These are phyloP conservation scores for Malus orientalis DNA, from an alignment of 306 rosid species.

Conservation along the genomic window DNA sequence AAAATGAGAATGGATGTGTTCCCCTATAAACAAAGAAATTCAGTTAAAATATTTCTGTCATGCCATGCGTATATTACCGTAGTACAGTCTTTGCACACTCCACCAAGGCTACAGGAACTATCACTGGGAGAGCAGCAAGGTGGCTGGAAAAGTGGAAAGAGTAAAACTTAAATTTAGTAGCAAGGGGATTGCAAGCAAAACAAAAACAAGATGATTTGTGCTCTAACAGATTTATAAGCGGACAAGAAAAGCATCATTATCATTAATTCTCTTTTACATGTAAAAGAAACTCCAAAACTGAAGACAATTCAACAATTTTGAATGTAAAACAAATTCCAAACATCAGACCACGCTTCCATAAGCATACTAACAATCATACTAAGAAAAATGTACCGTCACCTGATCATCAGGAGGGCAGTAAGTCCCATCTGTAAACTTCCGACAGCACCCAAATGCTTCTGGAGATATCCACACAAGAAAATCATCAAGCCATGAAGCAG, in stretches of 20 bases:
- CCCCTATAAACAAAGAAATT: conserved; percentile 1
- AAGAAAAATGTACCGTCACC: conserved; percentile 28
- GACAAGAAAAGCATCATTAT: not conserved
- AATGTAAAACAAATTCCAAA: not conserved
- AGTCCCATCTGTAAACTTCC: conserved; percentile 79
- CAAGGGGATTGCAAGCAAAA: conserved; percentile 5
- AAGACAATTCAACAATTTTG: not conserved
- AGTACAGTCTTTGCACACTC: conserved; percentile 88
- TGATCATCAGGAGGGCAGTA: conserved; percentile 97
- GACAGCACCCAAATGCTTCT: conserved; percentile 99
- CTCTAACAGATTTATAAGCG: not conserved
- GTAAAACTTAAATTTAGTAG: conserved; percentile 10
- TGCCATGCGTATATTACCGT: conserved; percentile 49
- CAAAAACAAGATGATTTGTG: not conserved
- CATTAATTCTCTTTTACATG: not conserved
- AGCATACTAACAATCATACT: not conserved
- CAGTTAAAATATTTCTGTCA: not conserved
- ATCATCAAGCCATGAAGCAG: conserved; percentile 99
- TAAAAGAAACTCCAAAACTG: not conserved
- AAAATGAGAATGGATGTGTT: conserved; percentile 11
- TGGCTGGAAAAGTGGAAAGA: conserved; percentile 40
- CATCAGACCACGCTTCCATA: not conserved
- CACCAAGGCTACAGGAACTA: conserved; percentile 55
- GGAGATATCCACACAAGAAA: conserved; percentile 98
- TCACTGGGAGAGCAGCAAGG: conserved; percentile 78